Conservation (phyloP, 2,329 filamentous ascomycete species). For the Colletotrichum godetiae region DNA sequence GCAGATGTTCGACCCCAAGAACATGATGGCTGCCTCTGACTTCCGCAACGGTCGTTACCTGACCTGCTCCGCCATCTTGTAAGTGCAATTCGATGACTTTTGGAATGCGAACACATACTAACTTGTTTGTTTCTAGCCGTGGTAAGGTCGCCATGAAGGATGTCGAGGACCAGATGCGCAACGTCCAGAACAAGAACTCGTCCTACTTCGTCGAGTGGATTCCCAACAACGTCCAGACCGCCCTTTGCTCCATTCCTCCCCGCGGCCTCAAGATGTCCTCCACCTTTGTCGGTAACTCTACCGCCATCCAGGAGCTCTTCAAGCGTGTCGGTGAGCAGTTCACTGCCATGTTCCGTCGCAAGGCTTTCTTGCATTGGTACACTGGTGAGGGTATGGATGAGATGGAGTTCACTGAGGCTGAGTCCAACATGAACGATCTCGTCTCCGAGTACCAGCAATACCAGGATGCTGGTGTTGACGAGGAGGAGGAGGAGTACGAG, state of each 20-base stretch:
- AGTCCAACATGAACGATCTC: constrained; percentile 99
- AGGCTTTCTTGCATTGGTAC: constrained; percentile 99
- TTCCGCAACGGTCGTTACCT: constrained; percentile 99
- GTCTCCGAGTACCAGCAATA: constrained; percentile 99
- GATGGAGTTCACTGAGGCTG: constrained; percentile 99
- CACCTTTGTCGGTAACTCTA: constrained; percentile 99
- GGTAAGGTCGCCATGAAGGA: constrained; percentile 99
- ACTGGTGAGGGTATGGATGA: constrained; percentile 99
- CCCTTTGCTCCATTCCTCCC: constrained; percentile 97
- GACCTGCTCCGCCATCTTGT: constrained; percentile 99
- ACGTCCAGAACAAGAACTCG: constrained; percentile 99
- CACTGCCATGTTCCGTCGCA: constrained; percentile 99
- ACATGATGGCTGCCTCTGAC: constrained; percentile 99
- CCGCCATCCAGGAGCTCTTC: constrained; percentile 99
- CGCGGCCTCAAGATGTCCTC: constrained; percentile 99
- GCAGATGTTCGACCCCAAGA: constrained; percentile 99
- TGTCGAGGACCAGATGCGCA: constrained; percentile 99
- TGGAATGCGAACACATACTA: not conserved
- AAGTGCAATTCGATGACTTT: constrained; percentile 49
- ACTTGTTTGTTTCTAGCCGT: constrained; percentile 68
- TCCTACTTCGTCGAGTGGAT: constrained; percentile 99
- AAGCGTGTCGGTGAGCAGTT: constrained; percentile 99
- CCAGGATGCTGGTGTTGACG: constrained; percentile 97
- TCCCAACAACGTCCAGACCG: constrained; percentile 99
- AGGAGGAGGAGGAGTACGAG: constrained; percentile 96